phyloP scores from a whole-genome alignment of 2,329 filamentous ascomycete species.

The Decorospora gaudefroyi region DNA sequence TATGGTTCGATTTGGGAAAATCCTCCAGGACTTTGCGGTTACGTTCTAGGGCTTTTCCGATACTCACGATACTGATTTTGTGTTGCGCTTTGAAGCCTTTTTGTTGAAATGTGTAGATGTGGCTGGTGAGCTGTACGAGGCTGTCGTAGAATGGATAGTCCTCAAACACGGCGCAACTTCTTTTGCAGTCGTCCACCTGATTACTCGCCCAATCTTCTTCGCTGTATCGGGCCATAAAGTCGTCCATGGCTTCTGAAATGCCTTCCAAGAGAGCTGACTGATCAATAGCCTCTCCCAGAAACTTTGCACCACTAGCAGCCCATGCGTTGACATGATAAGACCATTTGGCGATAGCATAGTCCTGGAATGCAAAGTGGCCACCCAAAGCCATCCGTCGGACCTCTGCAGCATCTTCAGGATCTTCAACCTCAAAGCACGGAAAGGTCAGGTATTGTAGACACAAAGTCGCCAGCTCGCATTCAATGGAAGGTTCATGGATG shows the following conservation, averaged over 20 bases:
- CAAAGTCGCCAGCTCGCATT: slow-evolving; percentile 32
- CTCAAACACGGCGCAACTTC: slow-evolving; percentile 21
- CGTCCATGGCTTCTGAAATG: slow-evolving; percentile 23
- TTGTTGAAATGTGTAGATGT: slow-evolving; percentile 38
- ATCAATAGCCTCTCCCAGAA: slow-evolving; percentile 20
- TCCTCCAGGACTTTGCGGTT: slow-evolving; percentile 43
- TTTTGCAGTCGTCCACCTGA: slow-evolving; percentile 20
- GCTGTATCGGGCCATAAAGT: slow-evolving; percentile 25
- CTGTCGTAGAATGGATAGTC: slow-evolving; percentile 23
- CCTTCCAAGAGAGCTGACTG: slow-evolving; percentile 5
- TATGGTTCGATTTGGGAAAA: slow-evolving; percentile 15
- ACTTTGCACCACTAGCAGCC: slow-evolving; percentile 20
- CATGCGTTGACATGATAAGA: slow-evolving; percentile 37
- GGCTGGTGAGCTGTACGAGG: slow-evolving; percentile 34
- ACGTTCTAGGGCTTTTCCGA: slow-evolving; percentile 29
- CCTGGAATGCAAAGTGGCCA: slow-evolving; percentile 35
- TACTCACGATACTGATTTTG: slow-evolving; percentile 37
- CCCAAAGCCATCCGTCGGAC: slow-evolving; percentile 20
- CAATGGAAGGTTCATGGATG: slow-evolving; percentile 27
- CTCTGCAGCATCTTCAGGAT: slow-evolving; percentile 11
- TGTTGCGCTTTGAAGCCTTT: slow-evolving; percentile 39
- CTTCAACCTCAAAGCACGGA: slow-evolving; percentile 24
- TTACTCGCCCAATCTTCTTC: slow-evolving; percentile 23
- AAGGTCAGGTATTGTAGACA: slow-evolving; percentile 37
- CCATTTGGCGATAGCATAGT: slow-evolving; percentile 40